Evolutionary conservation across 495 filamentous ascomycete species (phyloP).

Genomic region (Lasiosphaeriaceae sp.): DNA sequence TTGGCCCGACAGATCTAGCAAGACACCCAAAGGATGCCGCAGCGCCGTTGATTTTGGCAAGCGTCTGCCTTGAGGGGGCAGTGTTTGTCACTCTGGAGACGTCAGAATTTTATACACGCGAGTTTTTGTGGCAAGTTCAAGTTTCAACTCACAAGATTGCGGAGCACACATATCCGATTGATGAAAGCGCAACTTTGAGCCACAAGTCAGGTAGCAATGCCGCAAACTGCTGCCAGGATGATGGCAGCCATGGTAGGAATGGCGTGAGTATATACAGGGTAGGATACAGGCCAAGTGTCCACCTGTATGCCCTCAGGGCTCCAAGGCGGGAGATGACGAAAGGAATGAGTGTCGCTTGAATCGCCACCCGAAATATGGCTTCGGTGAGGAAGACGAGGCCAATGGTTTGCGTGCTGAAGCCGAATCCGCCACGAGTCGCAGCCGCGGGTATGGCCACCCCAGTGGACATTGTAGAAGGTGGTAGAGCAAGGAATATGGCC

Average conservation of each 20-base stretch:
- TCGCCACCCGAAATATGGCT: neutral
- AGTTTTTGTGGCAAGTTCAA: neutral
- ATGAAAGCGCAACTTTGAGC: conserved; percentile 6
- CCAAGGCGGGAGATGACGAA: conserved; percentile 6
- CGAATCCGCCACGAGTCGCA: neutral
- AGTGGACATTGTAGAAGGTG: neutral
- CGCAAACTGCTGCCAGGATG: neutral
- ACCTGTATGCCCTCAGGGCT: conserved; percentile 1
- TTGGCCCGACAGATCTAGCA: conserved; percentile 7
- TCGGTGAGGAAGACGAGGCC: conserved; percentile 9
- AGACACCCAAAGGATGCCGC: conserved; percentile 10
- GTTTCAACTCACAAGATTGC: conserved; percentile 6
- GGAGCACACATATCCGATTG: conserved; percentile 9
- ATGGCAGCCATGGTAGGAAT: conserved; percentile 3
- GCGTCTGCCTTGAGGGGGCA: conserved; percentile 4
- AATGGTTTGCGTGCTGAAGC: neutral
- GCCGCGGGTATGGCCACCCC: neutral
- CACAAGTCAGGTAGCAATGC: conserved; percentile 6
- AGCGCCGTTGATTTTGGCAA: conserved; percentile 13
- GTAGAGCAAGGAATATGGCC: conserved; percentile 4
- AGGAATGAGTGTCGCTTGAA: conserved; percentile 4
- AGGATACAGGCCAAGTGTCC: conserved; percentile 6
- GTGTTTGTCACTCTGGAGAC: conserved; percentile 8
- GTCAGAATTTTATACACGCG: no score
- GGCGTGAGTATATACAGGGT: conserved; percentile 9